Conservation (phyloP, 176 grass and related monocot species). For the Juncus effusus region DNA sequence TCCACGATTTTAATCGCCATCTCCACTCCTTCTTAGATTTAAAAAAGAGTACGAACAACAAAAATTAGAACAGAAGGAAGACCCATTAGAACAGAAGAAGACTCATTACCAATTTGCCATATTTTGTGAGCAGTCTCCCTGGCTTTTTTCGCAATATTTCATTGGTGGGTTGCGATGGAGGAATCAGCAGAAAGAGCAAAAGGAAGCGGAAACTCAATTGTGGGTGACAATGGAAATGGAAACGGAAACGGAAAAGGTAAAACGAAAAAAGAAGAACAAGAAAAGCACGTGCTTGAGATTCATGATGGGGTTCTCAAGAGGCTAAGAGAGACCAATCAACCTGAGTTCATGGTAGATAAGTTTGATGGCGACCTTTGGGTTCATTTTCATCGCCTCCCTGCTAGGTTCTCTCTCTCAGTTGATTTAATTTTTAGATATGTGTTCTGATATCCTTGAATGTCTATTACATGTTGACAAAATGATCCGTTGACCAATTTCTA, state of each 20-base stretch:
- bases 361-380: conserved; percentile 28
- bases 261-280: not conserved
- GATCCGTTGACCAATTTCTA: not conserved
- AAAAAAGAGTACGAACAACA: not conserved
- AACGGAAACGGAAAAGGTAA: conserved; percentile 9
- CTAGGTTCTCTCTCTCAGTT: conserved; percentile 15
- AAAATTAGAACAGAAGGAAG: too few species aligned
- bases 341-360: conserved; percentile 3
- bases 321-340: conserved; percentile 11
- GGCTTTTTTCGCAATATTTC: conserved; percentile 2
- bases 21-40: conserved; percentile 7
- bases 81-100: not conserved
- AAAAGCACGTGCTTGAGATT: conserved; percentile 14
- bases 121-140: not conserved
- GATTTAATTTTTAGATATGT: too few species aligned
- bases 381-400: conserved; percentile 32
- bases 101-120: not conserved
- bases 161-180: conserved; percentile 19
- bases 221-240: not conserved
- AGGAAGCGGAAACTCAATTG: not conserved
- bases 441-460: not conserved
- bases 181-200: conserved; percentile 16
- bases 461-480: conserved; percentile 10
- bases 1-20: conserved; percentile 1
- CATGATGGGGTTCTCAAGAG: conserved; percentile 25